Base-by-base conservation (phyloP, 1,284 basidiomycete genomes). In the Cutaneotrichosporon sp. region DNA sequence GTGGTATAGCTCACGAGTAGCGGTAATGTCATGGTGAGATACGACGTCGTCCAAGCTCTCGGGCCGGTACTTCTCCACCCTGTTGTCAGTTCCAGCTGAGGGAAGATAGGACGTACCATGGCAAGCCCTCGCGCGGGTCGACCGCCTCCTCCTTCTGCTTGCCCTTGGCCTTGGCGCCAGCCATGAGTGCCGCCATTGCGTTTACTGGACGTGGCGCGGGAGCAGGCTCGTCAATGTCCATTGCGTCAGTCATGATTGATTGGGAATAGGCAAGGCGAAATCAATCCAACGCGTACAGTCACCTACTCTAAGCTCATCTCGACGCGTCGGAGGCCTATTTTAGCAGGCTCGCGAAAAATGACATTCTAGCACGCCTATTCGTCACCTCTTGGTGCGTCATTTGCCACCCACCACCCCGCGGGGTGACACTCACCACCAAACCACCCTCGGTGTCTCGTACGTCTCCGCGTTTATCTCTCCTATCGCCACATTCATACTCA, bases 31-130 rank as follows among this genome's bases (percentile, higher is more conserved):
- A 70, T 91, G 89, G 77, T 97, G 94, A 0, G 93, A 94, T 3
- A 97, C 94, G 26, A 97, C 91, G 72, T 97, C 94, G 71, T 90
- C 88, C 62, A 97, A 81, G 1, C 89, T 89, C 4, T 89, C 88
- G 6, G 94, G 94, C 62, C 94, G 83, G 79, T 97, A 97, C 81
- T 97, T 97, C 79, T 97, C 94, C 26, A 97, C 94, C 94, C 94
- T 97, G 56, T 30, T 36, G 49, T 58, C 38, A 61, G 50, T 58
- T 62, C 4, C 8, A 21, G 16, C 22, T 3, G 32, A 6, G 32
- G 40, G 18, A 26, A 42, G 31, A 31, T 2, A 34, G 16, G 31
- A 31, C 57, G 64, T 50, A 80, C 80, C 81, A 82, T 22, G 81
- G 81, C 60, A 82, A 64, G 14, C 78, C 80, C 49, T 79, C 78